Base-by-base conservation (phyloP, 805 yeast genomes). In the Hanseniaspora osmophila region DNA sequence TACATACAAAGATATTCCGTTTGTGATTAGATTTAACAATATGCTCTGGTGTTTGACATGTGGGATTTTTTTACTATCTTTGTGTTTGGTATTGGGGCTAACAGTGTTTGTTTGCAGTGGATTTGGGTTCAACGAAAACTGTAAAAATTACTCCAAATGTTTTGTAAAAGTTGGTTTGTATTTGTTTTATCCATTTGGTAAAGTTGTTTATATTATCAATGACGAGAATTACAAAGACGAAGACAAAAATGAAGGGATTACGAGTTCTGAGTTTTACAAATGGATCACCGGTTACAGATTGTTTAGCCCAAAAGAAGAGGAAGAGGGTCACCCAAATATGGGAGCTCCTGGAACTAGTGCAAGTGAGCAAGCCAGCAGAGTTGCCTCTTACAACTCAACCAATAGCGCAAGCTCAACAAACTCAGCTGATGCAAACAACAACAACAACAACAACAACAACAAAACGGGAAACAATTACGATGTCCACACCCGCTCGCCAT, bases 171-270 rank as follows among this genome's bases (percentile, higher is more conserved):
- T 87, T 39, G 92, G 86, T 1, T 62, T 63, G n/a, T 92, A 84
- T 57, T 67, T 87, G 57, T 64, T 84, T 19, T 74, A 70, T 61
- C 98, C 98, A 3, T 92, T 90, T 67, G 97, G 97, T 3, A 85
- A 81, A 54, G 78, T 85, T 53, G 92, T 92, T 3, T 74, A 85
- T 47, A 68, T 90, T 50, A 73, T 71, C 48, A 78, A 77, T 49
- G 96, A 86, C 54, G 79, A 83, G 48, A 80, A 82, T 53, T 92
- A 90, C 59, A 64, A 84, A 40, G 72, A 74, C 39, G 97, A 90
- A 62, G 98, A 90, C 61, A 83, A 79, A 41, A 78, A 87, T 53
- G 94, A 84, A 55, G 97, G 97, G 16, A 74, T 90, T 32, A 74
- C 88, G 5, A 68, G 86, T 9, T 77, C 80, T 16, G 96, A 88